Percentiles rank a stretch among this genome's conserved stretches.
These are phyloP conservation scores for Pythium angustatum DNA, from an alignment of 352 stramenopile genomes.

Conservation along the genomic window DNA sequence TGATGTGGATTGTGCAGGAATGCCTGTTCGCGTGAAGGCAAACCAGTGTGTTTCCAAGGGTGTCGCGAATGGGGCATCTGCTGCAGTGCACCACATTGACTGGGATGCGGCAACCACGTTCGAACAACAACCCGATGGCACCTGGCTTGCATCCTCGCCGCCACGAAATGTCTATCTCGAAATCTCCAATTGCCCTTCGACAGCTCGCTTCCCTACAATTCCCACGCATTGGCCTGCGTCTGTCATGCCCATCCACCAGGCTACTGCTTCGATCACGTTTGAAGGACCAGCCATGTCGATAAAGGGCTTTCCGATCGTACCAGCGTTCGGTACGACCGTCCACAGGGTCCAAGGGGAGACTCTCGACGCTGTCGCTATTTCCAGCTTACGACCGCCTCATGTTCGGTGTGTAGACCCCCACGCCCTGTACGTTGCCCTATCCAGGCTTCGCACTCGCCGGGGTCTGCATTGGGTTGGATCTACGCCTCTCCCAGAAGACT, in stretches of 20 bases:
- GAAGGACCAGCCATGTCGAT: conserved; percentile 7
- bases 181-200: neutral
- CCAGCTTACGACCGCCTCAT: conserved; percentile 19
- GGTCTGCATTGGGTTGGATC: conserved; percentile 22
- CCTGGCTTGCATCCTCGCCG: too few relatives aligned
- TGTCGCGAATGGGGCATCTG: too few relatives aligned
- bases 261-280: neutral
- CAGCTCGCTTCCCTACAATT: conserved; percentile 13
- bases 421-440: conserved; percentile 27
- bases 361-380: conserved; percentile 13
- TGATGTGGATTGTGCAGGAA: too few relatives aligned
- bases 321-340: conserved; percentile 29
- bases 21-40: too few relatives aligned
- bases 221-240: conserved; percentile 18
- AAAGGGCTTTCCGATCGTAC: conserved; percentile 29
- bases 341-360: conserved; percentile 31
- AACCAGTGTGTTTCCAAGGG: too few relatives aligned
- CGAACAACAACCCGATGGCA: conserved; percentile 6
- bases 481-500: neutral
- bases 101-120: too few relatives aligned
- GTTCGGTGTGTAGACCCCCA: conserved; percentile 9
- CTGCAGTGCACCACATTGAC: conserved; percentile 13
- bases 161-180: too few relatives aligned
- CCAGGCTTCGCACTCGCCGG: conserved; percentile 12
- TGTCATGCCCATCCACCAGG: conserved; percentile 26